Conservation (phyloP, 768 basidiomycete species). For the Fistulinella prunicolor region DNA sequence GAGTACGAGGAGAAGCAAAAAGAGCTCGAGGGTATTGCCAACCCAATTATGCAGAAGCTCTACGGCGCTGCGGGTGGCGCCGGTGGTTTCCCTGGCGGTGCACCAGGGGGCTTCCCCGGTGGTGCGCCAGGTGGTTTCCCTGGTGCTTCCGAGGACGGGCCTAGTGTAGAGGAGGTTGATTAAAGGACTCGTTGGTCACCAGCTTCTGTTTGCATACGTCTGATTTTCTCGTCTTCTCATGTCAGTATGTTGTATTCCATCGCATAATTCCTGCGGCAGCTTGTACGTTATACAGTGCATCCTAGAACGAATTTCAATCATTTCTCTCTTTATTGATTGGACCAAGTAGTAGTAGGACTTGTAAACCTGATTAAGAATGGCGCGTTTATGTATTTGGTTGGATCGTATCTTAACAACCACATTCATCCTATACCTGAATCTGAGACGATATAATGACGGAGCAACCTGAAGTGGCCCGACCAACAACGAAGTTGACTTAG, state of each 20-base stretch:
- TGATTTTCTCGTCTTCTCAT: constrained; percentile 28
- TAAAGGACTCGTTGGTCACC: too few species aligned
- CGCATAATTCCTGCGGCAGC: constrained; percentile 25
- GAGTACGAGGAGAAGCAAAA: constrained; percentile 93
- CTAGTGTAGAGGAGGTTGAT: constrained; percentile 89
- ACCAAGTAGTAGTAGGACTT: too few species aligned
- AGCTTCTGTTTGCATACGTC: constrained; percentile 22
- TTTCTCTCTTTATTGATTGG: not conserved
- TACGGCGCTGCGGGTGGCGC: constrained; percentile 54
- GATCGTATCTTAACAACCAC: too few species aligned
- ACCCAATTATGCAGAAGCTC: constrained; percentile 69
- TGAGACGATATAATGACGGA: constrained; percentile 18
- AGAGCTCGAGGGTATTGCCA: constrained; percentile 84
- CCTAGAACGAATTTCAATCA: constrained; percentile 23
- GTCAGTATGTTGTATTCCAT: constrained; percentile 31
- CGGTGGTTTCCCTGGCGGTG: constrained; percentile 59
- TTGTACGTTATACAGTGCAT: constrained; percentile 33
- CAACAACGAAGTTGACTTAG: constrained; percentile 22
- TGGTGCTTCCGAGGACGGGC: constrained; percentile 74
- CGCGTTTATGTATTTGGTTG: too few species aligned
- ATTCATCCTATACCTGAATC: not conserved
- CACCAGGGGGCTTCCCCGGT: constrained; percentile 50
- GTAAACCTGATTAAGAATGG: too few species aligned
- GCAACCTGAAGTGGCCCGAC: constrained; percentile 18
- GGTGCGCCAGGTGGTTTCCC: constrained; percentile 74